phyloP scores from a whole-genome alignment of 129 eudicot species.

The Scalesia atractyloides region DNA sequence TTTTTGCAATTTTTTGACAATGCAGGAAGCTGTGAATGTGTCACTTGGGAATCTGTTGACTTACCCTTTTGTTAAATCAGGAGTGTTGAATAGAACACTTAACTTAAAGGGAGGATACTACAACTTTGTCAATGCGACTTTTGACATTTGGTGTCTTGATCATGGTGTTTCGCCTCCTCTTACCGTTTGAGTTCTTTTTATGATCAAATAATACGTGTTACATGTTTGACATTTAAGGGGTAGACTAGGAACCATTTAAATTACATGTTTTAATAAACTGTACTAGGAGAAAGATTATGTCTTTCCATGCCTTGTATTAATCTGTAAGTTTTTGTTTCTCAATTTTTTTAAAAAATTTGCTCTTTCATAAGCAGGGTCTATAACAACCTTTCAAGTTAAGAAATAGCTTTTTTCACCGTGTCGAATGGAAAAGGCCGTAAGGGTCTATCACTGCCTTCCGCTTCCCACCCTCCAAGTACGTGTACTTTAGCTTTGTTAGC shows the following conservation, averaged over 20 bases:
- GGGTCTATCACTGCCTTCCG: too few species aligned
- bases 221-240: slow-evolving; percentile 3
- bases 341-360: too few species aligned
- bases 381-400: too few species aligned
- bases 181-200: slow-evolving; percentile 19
- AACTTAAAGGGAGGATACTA: slow-evolving; percentile 76
- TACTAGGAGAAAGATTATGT: background rate
- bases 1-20: background rate
- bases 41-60: slow-evolving; percentile 71
- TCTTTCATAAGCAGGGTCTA: too few species aligned
- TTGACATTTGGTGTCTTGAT: slow-evolving; percentile 74
- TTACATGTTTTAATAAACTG: slow-evolving; percentile 19
- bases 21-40: slow-evolving; percentile 89
- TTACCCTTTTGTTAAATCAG: slow-evolving; percentile 77
- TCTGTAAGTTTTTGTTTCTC: too few species aligned
- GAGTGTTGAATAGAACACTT: slow-evolving; percentile 44
- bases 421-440: too few species aligned
- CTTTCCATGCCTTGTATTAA: background rate
- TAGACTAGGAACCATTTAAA: slow-evolving; percentile 1
- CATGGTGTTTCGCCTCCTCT: slow-evolving; percentile 49
- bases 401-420: too few species aligned
- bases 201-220: background rate
- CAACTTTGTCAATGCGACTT: slow-evolving; percentile 65
- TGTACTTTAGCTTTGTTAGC: too few species aligned
- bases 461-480: too few species aligned